Evolutionary conservation across 495 filamentous ascomycete species (phyloP).

Genomic region (Penicillium longicatenatum): DNA sequence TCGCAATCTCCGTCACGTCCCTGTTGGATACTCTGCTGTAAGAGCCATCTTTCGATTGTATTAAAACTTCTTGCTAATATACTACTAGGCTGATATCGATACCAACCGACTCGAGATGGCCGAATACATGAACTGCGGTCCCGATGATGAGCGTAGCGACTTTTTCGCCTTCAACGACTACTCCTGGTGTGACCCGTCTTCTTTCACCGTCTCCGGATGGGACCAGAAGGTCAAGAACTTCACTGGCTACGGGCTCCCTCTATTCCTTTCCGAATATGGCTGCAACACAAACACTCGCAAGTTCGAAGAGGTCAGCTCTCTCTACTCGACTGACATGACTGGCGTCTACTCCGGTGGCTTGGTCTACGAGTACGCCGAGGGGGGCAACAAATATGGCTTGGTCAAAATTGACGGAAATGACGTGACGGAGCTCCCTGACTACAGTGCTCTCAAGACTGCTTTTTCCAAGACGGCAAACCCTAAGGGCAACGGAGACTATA

Average conservation of each 20-base stretch:
- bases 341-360: constrained; percentile 92
- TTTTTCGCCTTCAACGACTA: constrained; percentile 99
- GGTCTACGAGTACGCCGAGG: constrained; percentile 92
- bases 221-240: constrained; percentile 90
- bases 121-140: constrained; percentile 92
- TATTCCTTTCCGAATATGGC: constrained; percentile 95
- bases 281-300: constrained; percentile 79
- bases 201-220: constrained; percentile 80
- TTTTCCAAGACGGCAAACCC: constrained; percentile 65
- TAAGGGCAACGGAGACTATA: constrained; percentile 75
- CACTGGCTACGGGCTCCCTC: constrained; percentile 84
- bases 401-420: constrained; percentile 63
- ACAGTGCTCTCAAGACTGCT: constrained; percentile 64
- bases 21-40: constrained; percentile 86
- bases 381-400: constrained; percentile 75
- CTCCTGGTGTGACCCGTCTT: constrained; percentile 89
- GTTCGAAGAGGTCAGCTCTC: constrained; percentile 76
- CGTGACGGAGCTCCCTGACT: constrained; percentile 63
- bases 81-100: constrained; percentile 60
- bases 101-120: constrained; percentile 88
- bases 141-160: constrained; percentile 80
- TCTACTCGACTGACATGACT: constrained; percentile 87
- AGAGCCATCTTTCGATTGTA: neutral
- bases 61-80: neutral
- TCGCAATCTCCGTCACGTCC: constrained; percentile 75